Conservation (phyloP, 257 asterid genomes). For the Ilex aquifolium region DNA sequence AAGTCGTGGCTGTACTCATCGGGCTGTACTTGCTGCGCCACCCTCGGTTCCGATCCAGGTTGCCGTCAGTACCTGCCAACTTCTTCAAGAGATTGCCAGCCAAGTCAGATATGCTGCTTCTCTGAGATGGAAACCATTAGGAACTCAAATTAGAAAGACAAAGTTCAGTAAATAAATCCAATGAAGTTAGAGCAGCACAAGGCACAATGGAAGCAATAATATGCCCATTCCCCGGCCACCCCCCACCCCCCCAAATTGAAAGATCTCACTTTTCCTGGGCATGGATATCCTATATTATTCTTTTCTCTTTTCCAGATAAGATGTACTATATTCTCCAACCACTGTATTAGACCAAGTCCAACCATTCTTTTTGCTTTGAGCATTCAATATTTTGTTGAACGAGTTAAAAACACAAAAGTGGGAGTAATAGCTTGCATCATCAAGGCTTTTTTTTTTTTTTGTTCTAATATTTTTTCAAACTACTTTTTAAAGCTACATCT, state of each 20-base stretch:
- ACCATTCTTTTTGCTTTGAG: constrained; percentile 10
- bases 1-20: constrained; percentile 50
- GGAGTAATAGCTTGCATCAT: not conserved
- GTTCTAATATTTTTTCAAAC: no score
- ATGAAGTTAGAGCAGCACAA: constrained; percentile 21
- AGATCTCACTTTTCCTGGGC: not conserved
- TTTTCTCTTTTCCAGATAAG: no score
- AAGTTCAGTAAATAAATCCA: constrained; percentile 16
- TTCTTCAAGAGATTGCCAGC: constrained; percentile 96
- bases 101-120: constrained; percentile 71
- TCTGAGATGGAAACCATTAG: constrained; percentile 27
- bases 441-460: no score
- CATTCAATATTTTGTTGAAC: constrained; percentile 15
- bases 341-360: constrained; percentile 6
- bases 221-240: no score
- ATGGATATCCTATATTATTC: no score
- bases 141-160: constrained; percentile 9
- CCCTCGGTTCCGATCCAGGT: constrained; percentile 62
- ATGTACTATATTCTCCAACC: constrained; percentile 1
- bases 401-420: constrained; percentile 16
- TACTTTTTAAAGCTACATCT: no score
- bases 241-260: not conserved
- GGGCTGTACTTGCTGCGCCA: constrained; percentile 79
- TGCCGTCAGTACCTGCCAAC: constrained; percentile 77
- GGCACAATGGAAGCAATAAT: not conserved